Evolutionary conservation across 768 basidiomycete genomes (phyloP).

Genomic region (Termitomyces sp.): DNA sequence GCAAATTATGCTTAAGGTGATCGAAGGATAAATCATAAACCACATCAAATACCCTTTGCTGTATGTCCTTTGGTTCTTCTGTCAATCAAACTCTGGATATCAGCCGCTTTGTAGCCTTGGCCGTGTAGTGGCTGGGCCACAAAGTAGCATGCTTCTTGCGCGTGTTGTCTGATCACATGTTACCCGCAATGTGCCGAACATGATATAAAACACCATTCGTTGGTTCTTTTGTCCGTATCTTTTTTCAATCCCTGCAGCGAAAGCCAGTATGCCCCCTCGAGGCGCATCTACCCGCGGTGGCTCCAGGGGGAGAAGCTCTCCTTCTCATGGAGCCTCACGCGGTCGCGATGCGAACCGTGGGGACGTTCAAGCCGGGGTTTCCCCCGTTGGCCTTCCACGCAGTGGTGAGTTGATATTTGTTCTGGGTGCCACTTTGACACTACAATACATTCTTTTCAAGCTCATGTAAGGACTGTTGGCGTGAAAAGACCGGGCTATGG

Average conservation of each 20-base stretch:
- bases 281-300: background rate
- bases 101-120: background rate
- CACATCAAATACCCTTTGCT: background rate
- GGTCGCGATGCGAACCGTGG: constrained; percentile 24
- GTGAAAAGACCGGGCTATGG: constrained; percentile 29
- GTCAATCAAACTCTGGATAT: background rate
- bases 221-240: too few species aligned
- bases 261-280: constrained; percentile 1
- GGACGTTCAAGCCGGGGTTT: constrained; percentile 11
- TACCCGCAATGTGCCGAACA: background rate
- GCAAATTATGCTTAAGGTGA: background rate
- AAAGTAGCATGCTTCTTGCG: too few species aligned
- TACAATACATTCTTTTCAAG: constrained; percentile 18
- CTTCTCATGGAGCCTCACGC: constrained; percentile 15
- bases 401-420: constrained; percentile 23
- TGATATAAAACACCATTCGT: background rate
- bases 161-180: background rate
- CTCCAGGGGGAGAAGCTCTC: constrained; percentile 13
- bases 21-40: background rate
- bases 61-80: background rate
- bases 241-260: background rate
- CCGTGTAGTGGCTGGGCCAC: too few species aligned
- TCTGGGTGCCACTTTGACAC: background rate
- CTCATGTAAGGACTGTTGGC: constrained; percentile 23
- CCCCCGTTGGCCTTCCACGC: constrained; percentile 18